A percentile compares a stretch with the other conserved stretches of the same genome.
phyloP scores from a whole-genome alignment of 441 rosid genomes.

The Erodium trifolium region DNA sequence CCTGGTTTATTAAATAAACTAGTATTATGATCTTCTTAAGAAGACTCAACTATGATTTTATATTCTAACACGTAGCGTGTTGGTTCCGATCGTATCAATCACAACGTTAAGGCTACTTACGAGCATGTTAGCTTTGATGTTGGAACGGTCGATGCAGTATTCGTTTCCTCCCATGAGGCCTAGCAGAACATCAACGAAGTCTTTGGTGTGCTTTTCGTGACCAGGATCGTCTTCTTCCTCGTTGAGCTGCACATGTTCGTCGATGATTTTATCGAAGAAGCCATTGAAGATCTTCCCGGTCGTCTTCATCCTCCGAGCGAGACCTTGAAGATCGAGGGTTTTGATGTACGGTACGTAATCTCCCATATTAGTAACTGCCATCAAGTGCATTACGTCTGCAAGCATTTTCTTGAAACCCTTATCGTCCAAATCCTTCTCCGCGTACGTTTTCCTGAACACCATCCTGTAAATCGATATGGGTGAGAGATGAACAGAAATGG shows the following conservation, averaged over 20 bases:
- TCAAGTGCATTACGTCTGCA: slow-evolving; percentile 25
- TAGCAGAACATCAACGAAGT: slow-evolving; percentile 41
- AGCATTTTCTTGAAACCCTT: slow-evolving; percentile 31
- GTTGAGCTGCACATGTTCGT: slow-evolving; percentile 26
- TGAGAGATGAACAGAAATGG: neutral
- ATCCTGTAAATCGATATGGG: slow-evolving; percentile 13
- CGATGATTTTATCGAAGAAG: slow-evolving; percentile 9
- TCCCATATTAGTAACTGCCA: slow-evolving; percentile 26
- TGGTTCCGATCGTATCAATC: too few relatives aligned
- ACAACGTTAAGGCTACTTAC: slow-evolving; percentile 10
- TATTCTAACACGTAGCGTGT: too few relatives aligned
- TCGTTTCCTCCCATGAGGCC: slow-evolving; percentile 26
- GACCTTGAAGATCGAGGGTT: slow-evolving; percentile 34
- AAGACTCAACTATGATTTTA: too few relatives aligned
- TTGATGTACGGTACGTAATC: slow-evolving; percentile 34
- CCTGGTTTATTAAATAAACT: too few relatives aligned
- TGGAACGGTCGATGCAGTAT: slow-evolving; percentile 24
- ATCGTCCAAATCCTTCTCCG: slow-evolving; percentile 26
- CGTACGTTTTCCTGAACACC: slow-evolving; percentile 42
- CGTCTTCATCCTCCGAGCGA: slow-evolving; percentile 30
- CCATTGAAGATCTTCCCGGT: slow-evolving; percentile 26
- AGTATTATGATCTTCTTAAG: too few relatives aligned
- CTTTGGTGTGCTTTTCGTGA: slow-evolving; percentile 15
- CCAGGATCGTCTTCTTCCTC: slow-evolving; percentile 17
- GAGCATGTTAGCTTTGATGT: slow-evolving; percentile 34